Conservation (phyloP, 202 grass and related monocot genomes). For the Dendrocalamus latiflorus region DNA sequence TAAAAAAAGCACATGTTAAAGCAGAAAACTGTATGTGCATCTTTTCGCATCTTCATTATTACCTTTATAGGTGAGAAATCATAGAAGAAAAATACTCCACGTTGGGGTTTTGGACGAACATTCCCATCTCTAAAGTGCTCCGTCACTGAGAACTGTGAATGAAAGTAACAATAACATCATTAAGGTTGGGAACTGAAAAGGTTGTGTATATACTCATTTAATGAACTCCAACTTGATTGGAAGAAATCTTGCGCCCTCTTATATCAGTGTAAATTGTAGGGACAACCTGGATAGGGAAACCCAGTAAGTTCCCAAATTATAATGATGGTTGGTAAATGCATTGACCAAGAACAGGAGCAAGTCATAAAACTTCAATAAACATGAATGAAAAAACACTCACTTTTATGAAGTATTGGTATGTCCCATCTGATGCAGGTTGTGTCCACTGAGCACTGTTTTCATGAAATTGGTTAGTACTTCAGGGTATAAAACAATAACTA, state of each 20-base stretch:
- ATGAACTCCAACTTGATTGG: constrained; percentile 70
- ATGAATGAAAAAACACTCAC: constrained; percentile 36
- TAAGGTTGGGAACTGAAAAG: constrained; percentile 6
- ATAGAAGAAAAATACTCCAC: constrained; percentile 86
- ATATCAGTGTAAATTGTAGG: constrained; percentile 92
- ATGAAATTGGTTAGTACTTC: constrained; percentile 22
- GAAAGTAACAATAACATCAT: too few species aligned
- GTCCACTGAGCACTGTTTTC: constrained; percentile 75
- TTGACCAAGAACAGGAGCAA: constrained; percentile 8
- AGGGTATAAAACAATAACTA: constrained; percentile 9
- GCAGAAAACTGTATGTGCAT: not conserved
- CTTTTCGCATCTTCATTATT: constrained; percentile 8
- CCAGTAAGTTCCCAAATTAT: constrained; percentile 12
- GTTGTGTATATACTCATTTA: not conserved
- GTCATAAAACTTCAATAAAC: not conserved
- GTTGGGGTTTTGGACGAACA: constrained; percentile 55
- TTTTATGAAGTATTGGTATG: constrained; percentile 99
- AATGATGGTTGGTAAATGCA: not conserved
- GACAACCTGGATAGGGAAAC: constrained; percentile 68
- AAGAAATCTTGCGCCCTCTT: constrained; percentile 72
- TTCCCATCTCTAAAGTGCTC: too few species aligned
- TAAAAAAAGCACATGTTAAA: not conserved
- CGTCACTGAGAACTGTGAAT: too few species aligned
- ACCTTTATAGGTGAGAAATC: constrained; percentile 99
- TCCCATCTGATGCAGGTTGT: constrained; percentile 70